A percentile compares a stretch with the other conserved stretches of the same genome.
Evolutionary conservation across 1,139 yeast species (phyloP).

Genomic region (Kodamaea alishanica): DNA sequence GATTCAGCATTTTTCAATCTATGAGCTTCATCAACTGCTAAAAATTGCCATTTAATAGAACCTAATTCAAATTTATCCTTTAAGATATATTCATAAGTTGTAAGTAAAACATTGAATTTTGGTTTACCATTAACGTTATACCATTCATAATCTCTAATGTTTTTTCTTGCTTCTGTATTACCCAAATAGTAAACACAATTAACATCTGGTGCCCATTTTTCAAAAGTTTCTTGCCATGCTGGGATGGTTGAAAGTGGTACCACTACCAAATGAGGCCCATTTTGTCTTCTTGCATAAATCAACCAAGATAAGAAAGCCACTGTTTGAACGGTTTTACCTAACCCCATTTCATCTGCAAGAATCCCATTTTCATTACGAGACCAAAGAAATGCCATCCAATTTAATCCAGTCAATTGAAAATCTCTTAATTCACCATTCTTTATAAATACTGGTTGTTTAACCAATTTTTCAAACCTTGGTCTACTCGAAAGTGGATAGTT

Average conservation of each 20-base stretch:
- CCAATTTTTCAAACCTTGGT: conserved; percentile 85
- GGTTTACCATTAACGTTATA: conserved; percentile 56
- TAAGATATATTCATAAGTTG: conserved; percentile 93
- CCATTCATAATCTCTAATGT: conserved; percentile 82
- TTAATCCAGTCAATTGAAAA: conserved; percentile 94
- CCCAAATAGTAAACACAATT: conserved; percentile 93
- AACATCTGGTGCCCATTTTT: conserved; percentile 95
- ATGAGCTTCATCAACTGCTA: conserved; percentile 99
- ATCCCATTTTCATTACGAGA: conserved; percentile 96
- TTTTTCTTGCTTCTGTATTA: conserved; percentile 78
- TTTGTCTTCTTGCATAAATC: conserved; percentile 88
- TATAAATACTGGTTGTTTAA: conserved; percentile 82
- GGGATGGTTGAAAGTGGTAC: conserved; percentile 96
- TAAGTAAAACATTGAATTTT: conserved; percentile 81
- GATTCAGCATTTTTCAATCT: conserved; percentile 92
- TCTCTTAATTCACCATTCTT: conserved; percentile 92
- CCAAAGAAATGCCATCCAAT: conserved; percentile 99
- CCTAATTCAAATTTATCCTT: conserved; percentile 84
- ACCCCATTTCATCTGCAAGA: conserved; percentile 98
- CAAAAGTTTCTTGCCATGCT: conserved; percentile 99
- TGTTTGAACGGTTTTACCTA: conserved; percentile 97
- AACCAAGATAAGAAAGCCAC: conserved; percentile 94
- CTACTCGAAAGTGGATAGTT: conserved; percentile 67
- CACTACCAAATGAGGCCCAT: conserved; percentile 94
- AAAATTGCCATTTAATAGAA: conserved; percentile 84